Conservation (phyloP, 1,139 yeast genomes). For the Suhomyces bribrorum region DNA sequence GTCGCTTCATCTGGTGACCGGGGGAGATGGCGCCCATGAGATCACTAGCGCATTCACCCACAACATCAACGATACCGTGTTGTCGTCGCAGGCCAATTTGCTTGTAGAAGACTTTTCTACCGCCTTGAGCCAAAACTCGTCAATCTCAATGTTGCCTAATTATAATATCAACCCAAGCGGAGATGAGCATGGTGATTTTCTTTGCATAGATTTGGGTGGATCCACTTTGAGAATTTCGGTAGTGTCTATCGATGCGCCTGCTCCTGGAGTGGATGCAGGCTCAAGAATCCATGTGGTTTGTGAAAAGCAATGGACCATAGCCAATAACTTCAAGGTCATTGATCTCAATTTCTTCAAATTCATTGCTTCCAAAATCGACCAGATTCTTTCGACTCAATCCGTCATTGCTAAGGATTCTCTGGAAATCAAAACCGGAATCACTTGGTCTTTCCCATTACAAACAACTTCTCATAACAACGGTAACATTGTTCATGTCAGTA, state of each 20-base stretch:
- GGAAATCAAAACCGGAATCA: slow-evolving; percentile 45
- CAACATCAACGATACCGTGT: slow-evolving; percentile 15
- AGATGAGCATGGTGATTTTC: slow-evolving; percentile 41
- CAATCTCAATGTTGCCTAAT: slow-evolving; percentile 51
- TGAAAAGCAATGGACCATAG: slow-evolving; percentile 44
- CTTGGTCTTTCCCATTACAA: slow-evolving; percentile 61
- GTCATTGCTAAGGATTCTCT: slow-evolving; percentile 18
- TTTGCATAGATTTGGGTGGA: slow-evolving; percentile 59
- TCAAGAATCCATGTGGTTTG: slow-evolving; percentile 30
- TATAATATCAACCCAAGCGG: slow-evolving; percentile 45
- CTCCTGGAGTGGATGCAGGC: background rate
- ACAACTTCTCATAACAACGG: slow-evolving; percentile 49
- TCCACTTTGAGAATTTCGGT: slow-evolving; percentile 52
- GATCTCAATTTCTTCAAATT: slow-evolving; percentile 41
- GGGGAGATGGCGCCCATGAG: slow-evolving; percentile 3
- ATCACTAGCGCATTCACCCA: slow-evolving; percentile 12
- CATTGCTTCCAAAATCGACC: slow-evolving; percentile 38
- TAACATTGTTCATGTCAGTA: slow-evolving; percentile 46
- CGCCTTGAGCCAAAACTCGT: slow-evolving; percentile 30
- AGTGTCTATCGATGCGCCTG: slow-evolving; percentile 31
- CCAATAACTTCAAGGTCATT: slow-evolving; percentile 39
- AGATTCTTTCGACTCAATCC: slow-evolving; percentile 31
- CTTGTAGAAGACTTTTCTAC: slow-evolving; percentile 26
- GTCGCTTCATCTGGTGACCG: slow-evolving; percentile 7
- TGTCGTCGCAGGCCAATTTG: slow-evolving; percentile 15